Evolutionary conservation across 2,329 filamentous ascomycete genomes (phyloP).

Genomic region (Mycosphaerelloides madeirae): DNA sequence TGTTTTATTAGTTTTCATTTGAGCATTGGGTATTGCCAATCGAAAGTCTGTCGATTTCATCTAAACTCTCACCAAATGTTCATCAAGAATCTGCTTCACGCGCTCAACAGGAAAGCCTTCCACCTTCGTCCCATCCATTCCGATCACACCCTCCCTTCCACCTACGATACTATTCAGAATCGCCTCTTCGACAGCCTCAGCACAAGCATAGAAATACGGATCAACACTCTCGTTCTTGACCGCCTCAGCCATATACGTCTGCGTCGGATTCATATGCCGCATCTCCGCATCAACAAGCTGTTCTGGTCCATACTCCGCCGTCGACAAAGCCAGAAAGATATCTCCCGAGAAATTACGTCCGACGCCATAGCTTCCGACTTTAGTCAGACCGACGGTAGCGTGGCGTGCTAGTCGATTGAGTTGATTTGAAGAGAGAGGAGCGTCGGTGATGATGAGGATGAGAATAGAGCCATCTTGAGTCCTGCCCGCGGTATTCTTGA

Average conservation of each 20-base stretch:
- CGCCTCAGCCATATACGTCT: constrained; percentile 45
- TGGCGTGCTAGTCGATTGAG: constrained; percentile 56
- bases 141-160: constrained; percentile 53
- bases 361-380: constrained; percentile 56
- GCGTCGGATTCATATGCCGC: constrained; percentile 19
- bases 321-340: constrained; percentile 64
- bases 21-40: too few species aligned
- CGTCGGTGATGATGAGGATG: constrained; percentile 56
- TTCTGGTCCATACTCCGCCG: constrained; percentile 36
- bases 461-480: constrained; percentile 59
- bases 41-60: too few species aligned
- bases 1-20: too few species aligned
- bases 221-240: constrained; percentile 59
- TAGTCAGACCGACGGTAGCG: constrained; percentile 57
- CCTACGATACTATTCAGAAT: constrained; percentile 62
- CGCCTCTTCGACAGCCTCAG: constrained; percentile 61
- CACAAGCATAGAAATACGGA: constrained; percentile 56
- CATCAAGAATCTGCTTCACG: constrained; percentile 46
- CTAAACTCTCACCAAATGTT: constrained; percentile 29
- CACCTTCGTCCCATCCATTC: constrained; percentile 47
- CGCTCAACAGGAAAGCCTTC: constrained; percentile 48
- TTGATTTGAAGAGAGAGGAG: constrained; percentile 55
- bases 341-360: constrained; percentile 58
- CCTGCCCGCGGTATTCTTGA: constrained; percentile 40
- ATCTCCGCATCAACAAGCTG: constrained; percentile 31